Conservation (phyloP, 164 flowering plant genomes). For the Magnolia kwangsiensis region DNA sequence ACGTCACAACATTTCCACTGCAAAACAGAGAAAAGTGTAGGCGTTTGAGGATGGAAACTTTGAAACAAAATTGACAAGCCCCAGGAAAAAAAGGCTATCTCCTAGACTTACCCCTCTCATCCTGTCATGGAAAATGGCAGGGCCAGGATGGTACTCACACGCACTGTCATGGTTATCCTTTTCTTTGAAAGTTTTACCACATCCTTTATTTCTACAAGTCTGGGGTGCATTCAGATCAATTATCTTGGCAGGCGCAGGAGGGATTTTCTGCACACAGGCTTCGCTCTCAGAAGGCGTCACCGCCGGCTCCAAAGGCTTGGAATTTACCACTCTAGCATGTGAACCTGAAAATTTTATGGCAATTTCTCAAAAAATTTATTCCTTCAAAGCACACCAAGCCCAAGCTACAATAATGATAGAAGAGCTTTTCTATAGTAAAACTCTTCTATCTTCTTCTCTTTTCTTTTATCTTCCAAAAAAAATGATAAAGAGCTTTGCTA, state of each 20-base stretch:
- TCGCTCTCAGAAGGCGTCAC: slow-evolving; percentile 24
- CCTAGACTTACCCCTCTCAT: slow-evolving; percentile 61
- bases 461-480: no score
- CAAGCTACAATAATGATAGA: no score
- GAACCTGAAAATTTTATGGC: slow-evolving; percentile 40
- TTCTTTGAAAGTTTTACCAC: slow-evolving; percentile 85
- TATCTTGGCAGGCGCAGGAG: slow-evolving; percentile 40
- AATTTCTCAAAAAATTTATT: not conserved
- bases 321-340: slow-evolving; percentile 26
- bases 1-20: slow-evolving; percentile 97
- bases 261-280: slow-evolving; percentile 19
- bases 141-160: slow-evolving; percentile 91
- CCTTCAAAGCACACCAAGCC: no score
- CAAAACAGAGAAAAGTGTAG: slow-evolving; percentile 13
- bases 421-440: no score
- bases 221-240: slow-evolving; percentile 68
- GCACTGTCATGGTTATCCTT: slow-evolving; percentile 85
- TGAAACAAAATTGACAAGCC: not conserved
- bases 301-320: slow-evolving; percentile 20
- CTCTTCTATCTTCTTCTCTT: no score
- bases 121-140: slow-evolving; percentile 89
- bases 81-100: not conserved
- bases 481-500: no score
- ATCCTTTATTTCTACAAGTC: slow-evolving; percentile 78
- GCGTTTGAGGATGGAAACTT: not conserved